Evolutionary conservation across 768 basidiomycete species (phyloP).

Genomic region (Boletus reticulatus): DNA sequence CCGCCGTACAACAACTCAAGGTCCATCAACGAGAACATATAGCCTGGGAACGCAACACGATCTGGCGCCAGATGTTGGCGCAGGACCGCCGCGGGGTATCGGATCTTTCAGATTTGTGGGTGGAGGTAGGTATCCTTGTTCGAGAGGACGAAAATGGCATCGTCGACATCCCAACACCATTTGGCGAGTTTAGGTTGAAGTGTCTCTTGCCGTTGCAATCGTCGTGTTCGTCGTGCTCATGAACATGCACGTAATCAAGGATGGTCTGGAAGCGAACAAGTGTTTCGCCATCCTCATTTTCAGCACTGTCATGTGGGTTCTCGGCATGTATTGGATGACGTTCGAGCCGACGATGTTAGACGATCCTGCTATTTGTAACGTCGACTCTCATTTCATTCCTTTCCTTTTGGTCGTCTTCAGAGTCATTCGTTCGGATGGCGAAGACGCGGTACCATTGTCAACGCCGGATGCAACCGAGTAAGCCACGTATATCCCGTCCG

Average conservation of each 20-base stretch:
- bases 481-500: slow-evolving; percentile 18
- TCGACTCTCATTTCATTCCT: slow-evolving; percentile 87
- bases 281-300: slow-evolving; percentile 90
- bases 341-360: slow-evolving; percentile 44
- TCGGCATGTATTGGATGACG: neutral
- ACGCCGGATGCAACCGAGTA: slow-evolving; percentile 81
- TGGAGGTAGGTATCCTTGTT: slow-evolving; percentile 49
- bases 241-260: slow-evolving; percentile 52
- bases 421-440: slow-evolving; percentile 56
- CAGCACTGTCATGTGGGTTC: slow-evolving; percentile 85
- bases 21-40: slow-evolving; percentile 89
- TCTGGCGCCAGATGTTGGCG: slow-evolving; percentile 95
- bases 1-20: slow-evolving; percentile 79
- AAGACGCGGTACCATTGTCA: slow-evolving; percentile 49
- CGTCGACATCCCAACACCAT: slow-evolving; percentile 54
- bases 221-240: slow-evolving; percentile 59
- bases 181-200: slow-evolving; percentile 66
- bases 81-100: slow-evolving; percentile 62
- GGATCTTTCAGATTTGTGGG: slow-evolving; percentile 34
- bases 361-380: slow-evolving; percentile 97
- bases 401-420: slow-evolving; percentile 82
- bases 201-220: slow-evolving; percentile 58
- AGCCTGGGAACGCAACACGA: slow-evolving; percentile 96
- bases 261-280: slow-evolving; percentile 71
- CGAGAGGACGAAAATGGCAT: slow-evolving; percentile 38